Percentiles rank a stretch among this genome's conserved stretches.
These are phyloP conservation scores for Claviceps fusiformis DNA, from an alignment of 2,329 filamentous ascomycete species.

Conservation along the genomic window DNA sequence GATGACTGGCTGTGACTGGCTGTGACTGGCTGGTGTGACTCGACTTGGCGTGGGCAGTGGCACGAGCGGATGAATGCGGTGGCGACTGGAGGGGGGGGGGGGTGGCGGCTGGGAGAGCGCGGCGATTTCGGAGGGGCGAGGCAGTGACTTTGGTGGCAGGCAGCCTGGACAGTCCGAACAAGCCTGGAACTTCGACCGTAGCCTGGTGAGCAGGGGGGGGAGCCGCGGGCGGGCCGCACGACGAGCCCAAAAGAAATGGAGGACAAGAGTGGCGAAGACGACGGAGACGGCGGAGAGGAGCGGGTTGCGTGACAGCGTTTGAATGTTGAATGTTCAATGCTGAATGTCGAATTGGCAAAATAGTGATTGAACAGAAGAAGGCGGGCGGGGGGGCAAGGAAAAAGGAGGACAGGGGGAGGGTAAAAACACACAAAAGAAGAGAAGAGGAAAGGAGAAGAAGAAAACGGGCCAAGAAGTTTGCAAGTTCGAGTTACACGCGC, in stretches of 20 bases:
- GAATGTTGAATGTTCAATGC: not conserved
- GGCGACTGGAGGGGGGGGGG: constrained; percentile 18
- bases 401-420: no score
- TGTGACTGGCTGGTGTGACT: constrained; percentile 6
- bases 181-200: not conserved
- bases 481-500: not conserved
- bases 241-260: not conserved
- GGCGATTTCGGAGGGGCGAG: constrained; percentile 26
- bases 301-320: not conserved
- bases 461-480: not conserved
- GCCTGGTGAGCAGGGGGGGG: not conserved
- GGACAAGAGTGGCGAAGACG: constrained; percentile 4
- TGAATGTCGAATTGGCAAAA: not conserved
- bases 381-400: not conserved
- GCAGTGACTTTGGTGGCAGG: constrained; percentile 6
- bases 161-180: not conserved
- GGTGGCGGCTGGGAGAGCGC: no score
- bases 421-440: no score
- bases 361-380: constrained; percentile 1
- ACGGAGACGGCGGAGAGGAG: not conserved
- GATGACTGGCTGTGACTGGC: not conserved
- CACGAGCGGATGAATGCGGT: constrained; percentile 9
- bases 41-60: not conserved
- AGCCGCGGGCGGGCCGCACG: not conserved
- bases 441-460: no score